Base-by-base conservation (phyloP, 805 yeast species). In the Candida adriatica region DNA sequence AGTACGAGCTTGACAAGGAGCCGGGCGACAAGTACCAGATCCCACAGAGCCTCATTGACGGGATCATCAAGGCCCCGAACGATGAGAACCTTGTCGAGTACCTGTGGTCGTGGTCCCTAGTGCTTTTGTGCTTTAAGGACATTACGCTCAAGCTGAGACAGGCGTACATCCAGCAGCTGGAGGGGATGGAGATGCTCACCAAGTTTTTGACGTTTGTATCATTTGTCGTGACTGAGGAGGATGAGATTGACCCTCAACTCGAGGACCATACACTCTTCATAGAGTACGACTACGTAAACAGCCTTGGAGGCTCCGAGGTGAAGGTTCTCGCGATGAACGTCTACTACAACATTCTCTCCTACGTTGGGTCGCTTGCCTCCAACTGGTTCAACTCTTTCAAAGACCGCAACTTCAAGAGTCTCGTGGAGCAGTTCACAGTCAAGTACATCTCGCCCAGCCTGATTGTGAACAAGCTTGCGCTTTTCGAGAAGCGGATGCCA, bases 301-400 rank as follows among this genome's bases (percentile, higher is more conserved):
- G 31, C 21, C 27, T 33, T 23, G 31, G 26, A 13, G 25, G 24
- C 3, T 37, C 39, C 6, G 53, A 46, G 18, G 75, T 58, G 26
- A 54, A 57, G 26, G 53, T 65, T 20, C 36, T 75, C 15, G 43
- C 69, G 4, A 49, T 73, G 10, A 73, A 78, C 45, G 48, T 79
- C 27, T 70, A 68, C 40, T 80, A 64, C 48, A 53, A 62, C 27
- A 46, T 70, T 3, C 62, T 77, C 46, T 56, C 60, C 28, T 60
- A 66, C 41, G 59, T 75, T 27, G 83, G 85, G 2, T 68, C 80
- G 4, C 51, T 64, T 13, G 70, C 70, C 3, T 80, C 77, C 45
- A 55, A 56, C 10, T 88, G 95, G 95, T 87, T 67, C 58, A 62
- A 72, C 33, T 73, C 72, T 13, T 64, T 86, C 20, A 70, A 86